These are phyloP conservation scores for Arxiozyma slooffiae DNA, from an alignment of 1,139 yeast genomes.

Conservation along the genomic window DNA sequence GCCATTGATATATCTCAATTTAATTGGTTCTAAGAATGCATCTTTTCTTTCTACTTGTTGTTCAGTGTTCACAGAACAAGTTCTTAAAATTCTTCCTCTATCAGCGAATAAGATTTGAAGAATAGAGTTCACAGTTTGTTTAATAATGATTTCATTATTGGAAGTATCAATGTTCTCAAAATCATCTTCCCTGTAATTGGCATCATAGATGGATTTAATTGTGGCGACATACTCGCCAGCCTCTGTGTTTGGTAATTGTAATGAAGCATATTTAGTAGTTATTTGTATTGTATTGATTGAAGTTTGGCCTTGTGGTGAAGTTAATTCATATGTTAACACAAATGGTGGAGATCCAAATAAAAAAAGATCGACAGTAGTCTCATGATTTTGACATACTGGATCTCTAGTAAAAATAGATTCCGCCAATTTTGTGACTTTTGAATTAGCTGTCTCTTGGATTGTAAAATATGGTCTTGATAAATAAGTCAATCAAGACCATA, in stretches of 20 bases:
- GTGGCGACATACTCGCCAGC: constrained; percentile 55
- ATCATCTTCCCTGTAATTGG: constrained; percentile 47
- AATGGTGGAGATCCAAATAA: constrained; percentile 66
- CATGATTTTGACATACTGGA: constrained; percentile 41
- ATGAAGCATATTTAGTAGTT: constrained; percentile 42
- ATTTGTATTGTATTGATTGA: constrained; percentile 37
- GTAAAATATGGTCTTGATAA: constrained; percentile 48
- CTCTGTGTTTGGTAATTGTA: constrained; percentile 33
- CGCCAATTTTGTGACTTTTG: constrained; percentile 3
- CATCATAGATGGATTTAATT: constrained; percentile 58
- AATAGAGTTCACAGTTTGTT: constrained; percentile 50
- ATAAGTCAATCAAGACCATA: constrained; percentile 40
- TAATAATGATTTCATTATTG: constrained; percentile 37
- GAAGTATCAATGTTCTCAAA: constrained; percentile 18
- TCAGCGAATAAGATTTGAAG: constrained; percentile 50
- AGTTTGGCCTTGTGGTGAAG: constrained; percentile 46
- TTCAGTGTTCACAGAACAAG: constrained; percentile 50
- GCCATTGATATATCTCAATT: constrained; percentile 45
- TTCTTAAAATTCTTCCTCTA: constrained; percentile 38
- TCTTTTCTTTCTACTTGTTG: constrained; percentile 15
- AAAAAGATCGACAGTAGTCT: constrained; percentile 41
- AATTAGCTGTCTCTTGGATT: constrained; percentile 30
- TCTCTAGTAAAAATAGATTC: constrained; percentile 26
- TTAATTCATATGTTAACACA: constrained; percentile 54
- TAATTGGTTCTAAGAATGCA: constrained; percentile 40